Percentiles rank a stretch among this genome's conserved stretches.
Evolutionary conservation across 805 yeast species (phyloP).

Genomic region (Pichia phayaonensis): DNA sequence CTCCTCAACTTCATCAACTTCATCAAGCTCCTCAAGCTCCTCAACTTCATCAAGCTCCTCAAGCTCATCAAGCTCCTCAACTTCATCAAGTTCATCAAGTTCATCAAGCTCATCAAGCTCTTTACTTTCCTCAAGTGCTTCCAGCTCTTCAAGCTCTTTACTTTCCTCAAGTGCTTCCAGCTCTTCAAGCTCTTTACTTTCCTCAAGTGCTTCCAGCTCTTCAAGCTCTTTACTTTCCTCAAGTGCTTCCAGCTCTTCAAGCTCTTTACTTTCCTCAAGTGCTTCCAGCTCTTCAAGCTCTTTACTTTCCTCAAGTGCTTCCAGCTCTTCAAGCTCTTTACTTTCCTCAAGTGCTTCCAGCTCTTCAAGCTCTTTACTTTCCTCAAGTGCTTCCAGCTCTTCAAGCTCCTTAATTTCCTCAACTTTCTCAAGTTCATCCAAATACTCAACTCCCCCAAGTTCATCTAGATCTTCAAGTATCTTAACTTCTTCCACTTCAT

Average conservation of each 20-base stretch:
- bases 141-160: neutral
- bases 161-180: neutral
- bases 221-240: neutral
- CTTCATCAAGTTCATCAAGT: no score
- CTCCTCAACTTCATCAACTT: neutral
- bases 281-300: neutral
- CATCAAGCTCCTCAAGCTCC: neutral
- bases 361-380: no score
- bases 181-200: no score
- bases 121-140: neutral
- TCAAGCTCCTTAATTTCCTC: no score
- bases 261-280: neutral
- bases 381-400: no score
- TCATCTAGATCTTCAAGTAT: neutral
- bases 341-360: neutral
- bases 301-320: neutral
- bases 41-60: no score
- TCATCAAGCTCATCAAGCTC: neutral
- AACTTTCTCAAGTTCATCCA: no score
- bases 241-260: neutral
- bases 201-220: neutral
- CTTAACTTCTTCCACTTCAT: no score
- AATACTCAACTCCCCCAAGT: no score
- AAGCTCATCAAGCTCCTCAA: no score
- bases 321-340: neutral